These are phyloP conservation scores for Sclerotinia trifoliorum DNA, from an alignment of 2,329 filamentous ascomycete genomes.

Conservation along the genomic window DNA sequence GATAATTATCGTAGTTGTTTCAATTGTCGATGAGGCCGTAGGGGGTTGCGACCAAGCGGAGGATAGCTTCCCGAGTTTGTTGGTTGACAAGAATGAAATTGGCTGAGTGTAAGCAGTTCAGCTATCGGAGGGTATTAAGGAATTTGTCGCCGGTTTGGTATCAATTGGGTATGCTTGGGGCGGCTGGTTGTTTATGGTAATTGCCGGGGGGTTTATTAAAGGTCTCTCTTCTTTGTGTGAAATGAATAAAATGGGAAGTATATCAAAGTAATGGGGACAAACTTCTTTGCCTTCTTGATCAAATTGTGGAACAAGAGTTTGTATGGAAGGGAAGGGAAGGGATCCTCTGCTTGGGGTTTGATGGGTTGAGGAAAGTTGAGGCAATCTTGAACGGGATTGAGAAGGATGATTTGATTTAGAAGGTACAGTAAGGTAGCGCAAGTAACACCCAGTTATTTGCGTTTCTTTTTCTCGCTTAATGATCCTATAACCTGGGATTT, in stretches of 20 bases:
- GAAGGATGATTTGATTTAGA: constrained; percentile 21
- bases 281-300: background rate
- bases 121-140: constrained; percentile 23
- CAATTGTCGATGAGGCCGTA: constrained; percentile 26
- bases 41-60: constrained; percentile 34
- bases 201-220: constrained; percentile 1
- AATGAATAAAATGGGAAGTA: constrained; percentile 4
- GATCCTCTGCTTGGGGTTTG: background rate
- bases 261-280: constrained; percentile 2
- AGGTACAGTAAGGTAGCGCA: constrained; percentile 3
- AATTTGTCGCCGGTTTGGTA: background rate
- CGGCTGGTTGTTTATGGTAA: background rate
- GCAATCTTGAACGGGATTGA: constrained; percentile 11
- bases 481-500: background rate
- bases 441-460: constrained; percentile 9
- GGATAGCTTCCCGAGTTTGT: constrained; percentile 30
- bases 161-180: background rate
- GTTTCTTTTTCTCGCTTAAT: constrained; percentile 10
- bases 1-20: constrained; percentile 16
- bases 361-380: constrained; percentile 21
- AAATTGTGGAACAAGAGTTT: constrained; percentile 15
- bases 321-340: background rate
- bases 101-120: constrained; percentile 22
- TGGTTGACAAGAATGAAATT: constrained; percentile 14
- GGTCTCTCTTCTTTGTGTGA: constrained; percentile 7